Evolutionary conservation across 495 filamentous ascomycete genomes (phyloP).

Genomic region (Aspergillus ellipticus): DNA sequence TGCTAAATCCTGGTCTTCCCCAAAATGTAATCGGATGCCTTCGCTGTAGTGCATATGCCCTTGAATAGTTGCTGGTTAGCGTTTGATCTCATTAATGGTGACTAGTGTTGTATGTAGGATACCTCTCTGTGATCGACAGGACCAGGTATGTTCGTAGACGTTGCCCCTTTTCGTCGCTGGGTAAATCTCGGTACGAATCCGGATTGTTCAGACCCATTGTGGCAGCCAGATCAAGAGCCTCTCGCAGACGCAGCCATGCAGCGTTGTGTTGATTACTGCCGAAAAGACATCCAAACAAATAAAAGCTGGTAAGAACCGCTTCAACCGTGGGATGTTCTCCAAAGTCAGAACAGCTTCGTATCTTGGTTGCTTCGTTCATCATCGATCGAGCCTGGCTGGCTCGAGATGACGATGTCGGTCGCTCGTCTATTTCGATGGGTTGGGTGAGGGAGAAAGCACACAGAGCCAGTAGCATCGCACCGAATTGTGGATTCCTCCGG

Average conservation of each 20-base stretch:
- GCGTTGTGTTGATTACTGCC: conserved; percentile 57
- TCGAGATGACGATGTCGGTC: conserved; percentile 39
- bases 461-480: conserved; percentile 62
- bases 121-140: conserved; percentile 58
- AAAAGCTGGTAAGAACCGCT: conserved; percentile 73
- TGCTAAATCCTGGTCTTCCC: conserved; percentile 34
- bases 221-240: conserved; percentile 55
- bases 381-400: conserved; percentile 55
- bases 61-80: conserved; percentile 14
- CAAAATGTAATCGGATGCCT: conserved; percentile 40
- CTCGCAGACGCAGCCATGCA: conserved; percentile 57
- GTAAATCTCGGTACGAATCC: conserved; percentile 42
- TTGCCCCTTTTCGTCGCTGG: conserved; percentile 43
- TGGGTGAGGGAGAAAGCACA: conserved; percentile 85
- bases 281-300: conserved; percentile 73
- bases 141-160: conserved; percentile 51
- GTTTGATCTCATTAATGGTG: background rate
- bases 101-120: background rate
- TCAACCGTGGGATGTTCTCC: conserved; percentile 67
- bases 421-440: conserved; percentile 57
- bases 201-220: conserved; percentile 58
- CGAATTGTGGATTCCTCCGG: conserved; percentile 67
- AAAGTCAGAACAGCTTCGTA: conserved; percentile 73
- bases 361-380: conserved; percentile 72
- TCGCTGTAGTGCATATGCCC: conserved; percentile 71